phyloP scores from a whole-genome alignment of 208 protist genomes.

The Crithidia brevicula region DNA sequence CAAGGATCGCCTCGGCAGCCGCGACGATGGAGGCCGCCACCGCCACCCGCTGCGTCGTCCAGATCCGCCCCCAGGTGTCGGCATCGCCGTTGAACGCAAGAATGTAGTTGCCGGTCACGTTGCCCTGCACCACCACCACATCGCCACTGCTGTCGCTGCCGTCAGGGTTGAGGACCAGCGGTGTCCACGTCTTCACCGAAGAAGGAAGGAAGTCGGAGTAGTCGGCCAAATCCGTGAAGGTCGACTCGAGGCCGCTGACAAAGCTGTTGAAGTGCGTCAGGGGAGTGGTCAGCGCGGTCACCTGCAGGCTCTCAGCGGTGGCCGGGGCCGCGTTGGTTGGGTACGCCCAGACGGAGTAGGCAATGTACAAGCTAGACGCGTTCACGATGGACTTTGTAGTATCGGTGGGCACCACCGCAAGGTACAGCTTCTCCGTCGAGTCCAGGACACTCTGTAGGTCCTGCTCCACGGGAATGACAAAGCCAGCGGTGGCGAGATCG shows the following conservation, averaged over 20 bases:
- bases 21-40: constrained; percentile 4
- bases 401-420: constrained; percentile 1
- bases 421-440: not conserved
- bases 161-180: constrained; percentile 5
- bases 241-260: not conserved
- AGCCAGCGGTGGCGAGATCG: not conserved
- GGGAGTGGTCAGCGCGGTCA: not conserved
- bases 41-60: not conserved
- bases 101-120: constrained; percentile 20
- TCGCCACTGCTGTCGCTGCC: not conserved
- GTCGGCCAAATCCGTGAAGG: not conserved
- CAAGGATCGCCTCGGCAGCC: not conserved
- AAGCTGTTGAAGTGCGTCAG: constrained; percentile 8
- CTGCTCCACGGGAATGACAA: not conserved
- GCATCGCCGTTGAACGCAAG: constrained; percentile 15
- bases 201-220: constrained; percentile 7
- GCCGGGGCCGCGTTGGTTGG: not conserved
- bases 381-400: not conserved
- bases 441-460: constrained; percentile 24
- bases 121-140: not conserved
- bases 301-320: not conserved
- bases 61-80: constrained; percentile 3
- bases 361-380: constrained; percentile 21
- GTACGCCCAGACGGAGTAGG: constrained; percentile 24
- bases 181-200: not conserved